phyloP scores from a whole-genome alignment of 1,284 basidiomycete genomes.

The Irpex lacteus region DNA sequence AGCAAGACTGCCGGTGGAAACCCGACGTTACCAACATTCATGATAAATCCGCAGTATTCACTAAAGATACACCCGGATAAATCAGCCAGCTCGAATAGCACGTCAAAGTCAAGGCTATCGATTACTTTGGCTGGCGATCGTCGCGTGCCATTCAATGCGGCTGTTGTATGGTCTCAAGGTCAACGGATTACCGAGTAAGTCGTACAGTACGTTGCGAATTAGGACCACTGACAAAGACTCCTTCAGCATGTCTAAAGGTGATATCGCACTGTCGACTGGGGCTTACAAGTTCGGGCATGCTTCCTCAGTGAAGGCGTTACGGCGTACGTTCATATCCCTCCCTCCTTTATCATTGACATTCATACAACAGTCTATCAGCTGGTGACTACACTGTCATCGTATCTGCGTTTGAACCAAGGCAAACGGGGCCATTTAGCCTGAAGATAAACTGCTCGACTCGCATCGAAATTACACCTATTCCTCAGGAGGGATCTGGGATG shows the following conservation, averaged over 20 bases:
- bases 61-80: constrained; percentile 50
- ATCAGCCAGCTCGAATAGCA: constrained; percentile 5
- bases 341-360: constrained; percentile 5
- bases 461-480: constrained; percentile 75
- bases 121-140: constrained; percentile 57
- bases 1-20: constrained; percentile 83
- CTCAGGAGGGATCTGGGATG: constrained; percentile 91
- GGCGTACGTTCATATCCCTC: constrained; percentile 42
- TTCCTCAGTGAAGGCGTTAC: constrained; percentile 48
- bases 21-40: constrained; percentile 74
- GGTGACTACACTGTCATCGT: constrained; percentile 82
- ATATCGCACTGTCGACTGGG: constrained; percentile 73
- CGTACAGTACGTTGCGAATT: background rate
- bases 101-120: constrained; percentile 41
- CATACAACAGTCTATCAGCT: constrained; percentile 38
- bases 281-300: constrained; percentile 82
- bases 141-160: constrained; percentile 75
- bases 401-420: constrained; percentile 78
- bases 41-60: constrained; percentile 88
- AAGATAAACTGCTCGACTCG: constrained; percentile 58
- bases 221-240: background rate
- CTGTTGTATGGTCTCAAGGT: constrained; percentile 74
- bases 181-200: constrained; percentile 73
- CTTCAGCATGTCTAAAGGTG: constrained; percentile 57
- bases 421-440: constrained; percentile 65